Percentiles rank a stretch among this genome's conserved stretches.
Evolutionary conservation across 306 rosid genomes (phyloP).

Genomic region (peach (Prunus persica)): DNA sequence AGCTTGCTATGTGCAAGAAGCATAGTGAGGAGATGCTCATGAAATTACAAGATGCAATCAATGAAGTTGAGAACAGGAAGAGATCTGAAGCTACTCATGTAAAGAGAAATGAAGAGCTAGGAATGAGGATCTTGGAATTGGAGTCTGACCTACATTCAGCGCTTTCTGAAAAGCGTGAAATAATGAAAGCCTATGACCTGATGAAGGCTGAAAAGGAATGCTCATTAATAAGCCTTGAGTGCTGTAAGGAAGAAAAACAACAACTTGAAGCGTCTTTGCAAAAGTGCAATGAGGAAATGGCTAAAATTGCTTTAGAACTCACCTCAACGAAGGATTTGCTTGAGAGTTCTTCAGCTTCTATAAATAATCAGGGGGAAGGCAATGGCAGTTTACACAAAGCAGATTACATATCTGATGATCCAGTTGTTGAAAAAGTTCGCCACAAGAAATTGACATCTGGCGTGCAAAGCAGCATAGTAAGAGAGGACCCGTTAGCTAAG

Average conservation of each 20-base stretch:
- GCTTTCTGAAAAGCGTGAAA: conserved; percentile 79
- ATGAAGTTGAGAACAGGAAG: conserved; percentile 73
- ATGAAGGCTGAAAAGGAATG: conserved; percentile 95
- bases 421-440: background rate
- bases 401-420: conserved; percentile 9
- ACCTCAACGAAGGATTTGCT: conserved; percentile 47
- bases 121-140: conserved; percentile 74
- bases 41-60: conserved; percentile 84
- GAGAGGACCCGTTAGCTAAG: conserved; percentile 7
- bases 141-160: conserved; percentile 76
- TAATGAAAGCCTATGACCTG: conserved; percentile 73
- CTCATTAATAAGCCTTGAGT: conserved; percentile 82
- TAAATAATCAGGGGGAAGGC: conserved; percentile 36
- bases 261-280: conserved; percentile 74
- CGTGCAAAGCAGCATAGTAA: conserved; percentile 11
- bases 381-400: conserved; percentile 24
- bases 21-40: conserved; percentile 88
- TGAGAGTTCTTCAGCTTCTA: conserved; percentile 40
- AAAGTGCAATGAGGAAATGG: conserved; percentile 74
- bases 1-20: conserved; percentile 74
- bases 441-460: conserved; percentile 12
- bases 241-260: conserved; percentile 94
- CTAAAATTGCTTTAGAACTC: conserved; percentile 64
- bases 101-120: conserved; percentile 79
- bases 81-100: conserved; percentile 69